Evolutionary conservation across 2,329 filamentous ascomycete species (phyloP), one percentile per base, ranked within the genome.

Genomic region (Fusarium nelsonii): DNA sequence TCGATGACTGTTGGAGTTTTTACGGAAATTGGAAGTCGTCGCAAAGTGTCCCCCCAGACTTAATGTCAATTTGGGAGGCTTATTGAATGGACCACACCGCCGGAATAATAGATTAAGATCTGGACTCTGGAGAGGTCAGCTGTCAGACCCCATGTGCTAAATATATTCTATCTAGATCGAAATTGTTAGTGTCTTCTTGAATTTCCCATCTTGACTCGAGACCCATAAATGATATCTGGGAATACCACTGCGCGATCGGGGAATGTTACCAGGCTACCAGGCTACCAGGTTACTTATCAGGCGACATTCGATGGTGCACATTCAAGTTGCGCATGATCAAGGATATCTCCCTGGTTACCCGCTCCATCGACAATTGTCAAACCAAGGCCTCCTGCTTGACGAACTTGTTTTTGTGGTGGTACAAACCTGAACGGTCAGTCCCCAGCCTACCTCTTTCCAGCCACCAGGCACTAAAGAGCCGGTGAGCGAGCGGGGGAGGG

Each of bases 401-500:
- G 40, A n/a, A 28, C 41, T 6, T 37, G 51, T 11, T 56, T 56
- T 56, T 18, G 36, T 18, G 40, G 49, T 63, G 8, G 40, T 30
- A 58, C 58, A 11, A 48, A 34, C 39, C 58, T 56, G 49, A 63
- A 33, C 41, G 32, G 49, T 20, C 32, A 48, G 60, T 43, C 16
- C 32, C 36, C 41, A 55, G 46, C 46, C 46, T 7, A 7, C 8
- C 12, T 48, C 28, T 33, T 46, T 18, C 46, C 46, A 51, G 49
- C 60, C 58, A 48, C 58, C 49, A 48, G 20, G n/a, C 11, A 63
- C 26, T 39, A 48, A 20, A 41, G 15, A 18, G 45, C 59, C 49
- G 60, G 49, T 57, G 60, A 63, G 59, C 7, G 33, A 61, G 58
- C 32, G 58, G 58, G 58, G 59, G 23, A 34, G 32, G n/a, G 23